phyloP scores from a whole-genome alignment of 805 yeast species.

The Pichia membranifaciens region DNA sequence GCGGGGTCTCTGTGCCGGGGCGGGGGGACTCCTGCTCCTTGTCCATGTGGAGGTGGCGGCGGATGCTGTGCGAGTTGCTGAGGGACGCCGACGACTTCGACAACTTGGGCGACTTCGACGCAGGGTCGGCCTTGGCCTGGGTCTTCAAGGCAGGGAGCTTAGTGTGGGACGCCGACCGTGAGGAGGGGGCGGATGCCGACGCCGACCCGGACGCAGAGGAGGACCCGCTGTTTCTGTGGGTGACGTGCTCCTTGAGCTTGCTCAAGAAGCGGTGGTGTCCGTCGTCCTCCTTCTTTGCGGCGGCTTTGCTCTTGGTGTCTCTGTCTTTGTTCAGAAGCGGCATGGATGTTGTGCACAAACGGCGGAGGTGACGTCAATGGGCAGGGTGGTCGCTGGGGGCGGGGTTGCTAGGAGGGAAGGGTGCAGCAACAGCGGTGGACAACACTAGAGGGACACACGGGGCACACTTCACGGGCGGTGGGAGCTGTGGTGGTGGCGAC shows the following conservation, averaged over 20 bases:
- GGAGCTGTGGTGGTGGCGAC: no score
- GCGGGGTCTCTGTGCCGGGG: not conserved
- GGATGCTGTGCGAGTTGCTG: not conserved
- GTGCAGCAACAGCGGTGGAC: no score
- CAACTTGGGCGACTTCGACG: not conserved
- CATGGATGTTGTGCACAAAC: not conserved
- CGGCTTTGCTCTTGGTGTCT: not conserved
- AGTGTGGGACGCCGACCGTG: conserved; percentile 1
- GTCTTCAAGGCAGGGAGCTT: conserved; percentile 1
- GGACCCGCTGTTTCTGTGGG: not conserved
- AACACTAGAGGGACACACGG: no score
- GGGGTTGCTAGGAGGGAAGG: no score
- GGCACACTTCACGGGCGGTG: no score
- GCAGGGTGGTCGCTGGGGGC: no score
- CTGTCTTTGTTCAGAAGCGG: conserved; percentile 3
- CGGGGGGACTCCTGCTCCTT: not conserved
- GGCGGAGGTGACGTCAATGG: no score
- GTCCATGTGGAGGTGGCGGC: not conserved
- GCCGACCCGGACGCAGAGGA: not conserved
- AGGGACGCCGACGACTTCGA: not conserved
- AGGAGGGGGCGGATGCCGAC: not conserved
- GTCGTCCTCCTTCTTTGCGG: conserved; percentile 2
- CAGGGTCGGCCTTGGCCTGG: not conserved
- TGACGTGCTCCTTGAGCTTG: conserved; percentile 7
- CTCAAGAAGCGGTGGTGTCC: conserved; percentile 2